Conservation (phyloP, 1,284 basidiomycete species). For the Hortiboletus rubellus region DNA sequence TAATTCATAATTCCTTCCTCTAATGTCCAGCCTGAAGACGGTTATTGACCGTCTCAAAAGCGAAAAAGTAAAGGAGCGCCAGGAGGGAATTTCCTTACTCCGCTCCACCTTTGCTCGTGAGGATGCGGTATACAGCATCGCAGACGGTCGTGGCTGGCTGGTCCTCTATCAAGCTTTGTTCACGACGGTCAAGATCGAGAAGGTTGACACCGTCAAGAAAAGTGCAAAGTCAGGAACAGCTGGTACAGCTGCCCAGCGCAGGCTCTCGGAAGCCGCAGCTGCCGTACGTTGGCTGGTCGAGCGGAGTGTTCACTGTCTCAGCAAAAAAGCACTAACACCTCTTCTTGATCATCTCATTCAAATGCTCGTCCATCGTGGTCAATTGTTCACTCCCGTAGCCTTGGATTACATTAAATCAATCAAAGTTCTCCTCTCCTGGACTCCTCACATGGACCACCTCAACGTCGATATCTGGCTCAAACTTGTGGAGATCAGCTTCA, state of each 20-base stretch:
- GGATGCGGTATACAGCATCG: conserved; percentile 53
- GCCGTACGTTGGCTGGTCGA: conserved; percentile 72
- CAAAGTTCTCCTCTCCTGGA: conserved; percentile 58
- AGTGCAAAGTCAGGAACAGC: conserved; percentile 35
- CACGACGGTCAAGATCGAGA: conserved; percentile 63
- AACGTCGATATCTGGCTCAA: conserved; percentile 66
- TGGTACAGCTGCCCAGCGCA: conserved; percentile 47
- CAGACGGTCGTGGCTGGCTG: conserved; percentile 61
- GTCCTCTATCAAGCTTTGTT: conserved; percentile 76
- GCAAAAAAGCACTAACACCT: conserved; percentile 51
- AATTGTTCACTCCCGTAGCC: conserved; percentile 66
- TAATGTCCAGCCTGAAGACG: conserved; percentile 44
- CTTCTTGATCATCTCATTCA: conserved; percentile 70
- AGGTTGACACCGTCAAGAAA: conserved; percentile 53
- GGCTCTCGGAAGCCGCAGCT: conserved; percentile 65
- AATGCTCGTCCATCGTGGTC: conserved; percentile 55
- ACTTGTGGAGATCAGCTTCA: conserved; percentile 73
- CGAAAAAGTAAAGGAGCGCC: conserved; percentile 72
- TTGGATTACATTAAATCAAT: conserved; percentile 84
- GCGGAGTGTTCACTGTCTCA: conserved; percentile 53
- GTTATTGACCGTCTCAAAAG: conserved; percentile 58
- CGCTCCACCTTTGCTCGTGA: conserved; percentile 62
- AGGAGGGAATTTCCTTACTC: conserved; percentile 61
- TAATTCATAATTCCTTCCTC: conserved; percentile 1
- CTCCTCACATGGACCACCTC: conserved; percentile 80